Evolutionary conservation across 2,329 filamentous ascomycete genomes (phyloP).

Genomic region (Pseudopyricularia javanii): DNA sequence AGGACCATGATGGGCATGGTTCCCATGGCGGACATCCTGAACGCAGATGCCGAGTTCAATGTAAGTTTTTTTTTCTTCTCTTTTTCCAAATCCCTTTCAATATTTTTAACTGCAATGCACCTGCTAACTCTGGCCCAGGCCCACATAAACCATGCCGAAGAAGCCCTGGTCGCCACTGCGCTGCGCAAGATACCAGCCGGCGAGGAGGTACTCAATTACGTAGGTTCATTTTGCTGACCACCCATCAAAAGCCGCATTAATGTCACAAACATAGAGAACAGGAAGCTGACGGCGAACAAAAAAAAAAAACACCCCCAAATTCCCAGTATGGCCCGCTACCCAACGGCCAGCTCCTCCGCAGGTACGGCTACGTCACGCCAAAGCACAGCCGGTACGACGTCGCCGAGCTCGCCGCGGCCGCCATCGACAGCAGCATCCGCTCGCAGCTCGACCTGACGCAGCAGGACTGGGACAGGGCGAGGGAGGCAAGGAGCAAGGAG

Average conservation of each 20-base stretch:
- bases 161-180: constrained; percentile 56
- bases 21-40: constrained; percentile 79
- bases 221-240: no score
- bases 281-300: no score
- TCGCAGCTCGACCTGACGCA: constrained; percentile 8
- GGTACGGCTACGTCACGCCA: constrained; percentile 78
- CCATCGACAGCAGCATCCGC: constrained; percentile 16
- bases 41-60: constrained; percentile 81
- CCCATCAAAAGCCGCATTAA: no score
- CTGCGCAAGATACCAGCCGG: constrained; percentile 56
- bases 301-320: neutral
- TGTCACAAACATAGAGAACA: no score
- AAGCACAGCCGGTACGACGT: constrained; percentile 73
- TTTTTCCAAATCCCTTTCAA: neutral
- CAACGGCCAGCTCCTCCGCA: constrained; percentile 67
- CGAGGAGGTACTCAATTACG: constrained; percentile 73
- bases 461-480: constrained; percentile 25
- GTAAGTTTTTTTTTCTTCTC: constrained; percentile 21
- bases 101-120: neutral
- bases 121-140: constrained; percentile 21
- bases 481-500: constrained; percentile 13
- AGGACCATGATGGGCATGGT: constrained; percentile 69
- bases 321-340: constrained; percentile 64
- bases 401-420: constrained; percentile 57
- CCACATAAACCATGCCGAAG: constrained; percentile 41